Conservation (phyloP, 2,329 filamentous ascomycete genomes). For the Ramularia endophylla region DNA sequence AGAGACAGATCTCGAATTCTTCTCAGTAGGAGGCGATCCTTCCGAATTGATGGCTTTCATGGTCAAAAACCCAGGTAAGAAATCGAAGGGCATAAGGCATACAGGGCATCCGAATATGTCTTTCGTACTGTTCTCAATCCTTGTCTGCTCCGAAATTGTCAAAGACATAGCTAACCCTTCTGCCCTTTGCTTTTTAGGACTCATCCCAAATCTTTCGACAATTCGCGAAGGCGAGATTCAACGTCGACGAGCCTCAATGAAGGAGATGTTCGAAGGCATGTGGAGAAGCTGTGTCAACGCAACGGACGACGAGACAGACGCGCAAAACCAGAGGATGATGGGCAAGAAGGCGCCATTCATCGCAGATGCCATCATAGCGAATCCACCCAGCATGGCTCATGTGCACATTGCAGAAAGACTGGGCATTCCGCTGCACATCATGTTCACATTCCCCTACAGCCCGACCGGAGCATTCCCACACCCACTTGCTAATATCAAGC, state of each 20-base stretch:
- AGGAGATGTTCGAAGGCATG: conserved; percentile 76
- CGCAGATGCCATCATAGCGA: conserved; percentile 78
- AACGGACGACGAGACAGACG: conserved; percentile 62
- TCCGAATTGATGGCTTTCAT: conserved; percentile 82
- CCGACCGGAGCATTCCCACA: conserved; percentile 72
- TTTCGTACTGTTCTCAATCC: no score
- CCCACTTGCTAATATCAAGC: conserved; percentile 67
- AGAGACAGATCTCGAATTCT: conserved; percentile 70
- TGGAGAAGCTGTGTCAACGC: conserved; percentile 72
- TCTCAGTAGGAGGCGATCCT: conserved; percentile 72
- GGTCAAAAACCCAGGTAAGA: conserved; percentile 80
- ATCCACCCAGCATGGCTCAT: conserved; percentile 72
- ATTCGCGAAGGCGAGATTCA: conserved; percentile 69
- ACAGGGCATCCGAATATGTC: no score
- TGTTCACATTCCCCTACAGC: conserved; percentile 61
- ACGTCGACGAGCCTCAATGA: conserved; percentile 62
- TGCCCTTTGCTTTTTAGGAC: no score
- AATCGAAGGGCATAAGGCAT: no score
- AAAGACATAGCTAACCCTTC: no score
- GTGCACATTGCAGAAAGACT: conserved; percentile 74
- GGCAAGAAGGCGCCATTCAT: conserved; percentile 56
- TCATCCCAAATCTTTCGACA: conserved; percentile 68
- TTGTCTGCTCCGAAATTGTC: no score
- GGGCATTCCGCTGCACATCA: conserved; percentile 63
- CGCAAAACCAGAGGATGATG: conserved; percentile 59